Base-by-base conservation (phyloP, 1,139 yeast genomes). In the Torulaspora pretoriensis region DNA sequence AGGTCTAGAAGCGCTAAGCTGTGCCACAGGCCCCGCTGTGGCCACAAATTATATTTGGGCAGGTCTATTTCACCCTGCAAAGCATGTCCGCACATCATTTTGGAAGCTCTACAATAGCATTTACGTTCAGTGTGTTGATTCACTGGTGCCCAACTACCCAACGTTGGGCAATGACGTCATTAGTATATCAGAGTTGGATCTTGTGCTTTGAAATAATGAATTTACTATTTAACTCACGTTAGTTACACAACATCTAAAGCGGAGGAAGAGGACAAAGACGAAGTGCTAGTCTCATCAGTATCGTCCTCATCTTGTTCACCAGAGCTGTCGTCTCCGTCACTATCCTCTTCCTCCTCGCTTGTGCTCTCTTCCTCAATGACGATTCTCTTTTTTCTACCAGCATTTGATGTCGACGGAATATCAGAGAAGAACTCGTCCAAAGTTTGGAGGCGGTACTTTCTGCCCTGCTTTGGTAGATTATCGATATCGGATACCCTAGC, bases 61-160 rank as follows among this genome's bases (percentile, higher is more conserved):
- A 0, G 98, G 98, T 0, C 68, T 94, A 23, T 92, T 89, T 63
- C 98, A 94, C 58, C 95, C 97, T 0, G 96, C 98, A 0, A 72
- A 83, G 45, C 86, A 83, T 57, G 98, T 94, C 0, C 72, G 98
- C 52, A 69, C 68, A 2, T 81, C 95, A 0, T 94, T 84, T 63
- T 94, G 98, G 97, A 80, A 77, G 53, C 64, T 90, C 26, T 90
- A 78, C 69, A 90, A 92, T 56, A 68, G 72, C 43, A 80, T 90
- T 17, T 90, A 90, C 60, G 77, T 86, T 12, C 89, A 82, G 56
- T 77, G 78, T 50, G 72, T 81, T 33, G 95, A 88, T 60, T 71
- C 90, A 0, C 65, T 92, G 63, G 90, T 89, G 1, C 96, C 97
- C 0, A 81, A 74, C 56, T 90, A 84, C 60, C 98, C 98, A 0